These are phyloP conservation scores for Russula virescens DNA, from an alignment of 768 basidiomycete species.

Conservation along the genomic window DNA sequence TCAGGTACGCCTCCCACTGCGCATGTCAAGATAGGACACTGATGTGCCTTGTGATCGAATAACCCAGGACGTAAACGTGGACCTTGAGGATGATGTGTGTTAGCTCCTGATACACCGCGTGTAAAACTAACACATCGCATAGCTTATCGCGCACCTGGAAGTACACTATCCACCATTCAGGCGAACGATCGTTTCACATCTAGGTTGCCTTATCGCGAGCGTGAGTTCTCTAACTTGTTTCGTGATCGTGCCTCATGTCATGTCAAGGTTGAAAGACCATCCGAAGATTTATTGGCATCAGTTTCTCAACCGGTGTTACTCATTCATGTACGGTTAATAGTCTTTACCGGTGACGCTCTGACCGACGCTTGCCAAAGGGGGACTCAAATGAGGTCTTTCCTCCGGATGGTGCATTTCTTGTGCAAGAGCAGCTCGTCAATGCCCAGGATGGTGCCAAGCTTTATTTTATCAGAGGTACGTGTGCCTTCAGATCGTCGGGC, in stretches of 20 bases:
- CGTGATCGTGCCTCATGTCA: not conserved
- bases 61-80: conserved; percentile 17
- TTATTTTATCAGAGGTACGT: conserved; percentile 20
- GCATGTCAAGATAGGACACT: not conserved
- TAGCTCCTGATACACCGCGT: not conserved
- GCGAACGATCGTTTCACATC: conserved; percentile 17
- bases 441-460: conserved; percentile 22
- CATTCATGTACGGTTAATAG: conserved; percentile 17
- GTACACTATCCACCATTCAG: conserved; percentile 26
- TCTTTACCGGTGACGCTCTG: not conserved
- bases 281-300: conserved; percentile 1
- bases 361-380: conserved; percentile 10
- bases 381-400: conserved; percentile 19
- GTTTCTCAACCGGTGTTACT: conserved; percentile 19
- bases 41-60: not conserved
- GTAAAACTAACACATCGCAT: not conserved
- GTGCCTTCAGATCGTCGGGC: not conserved
- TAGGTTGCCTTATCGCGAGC: conserved; percentile 9
- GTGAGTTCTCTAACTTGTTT: conserved; percentile 2
- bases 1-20: conserved; percentile 13
- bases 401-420: conserved; percentile 5
- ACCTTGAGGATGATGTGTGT: conserved; percentile 23
- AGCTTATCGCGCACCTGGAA: conserved; percentile 26
- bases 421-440: conserved; percentile 22
- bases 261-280: not conserved